A percentile compares a stretch with the other conserved stretches of the same genome.
These are phyloP conservation scores for Pelargonium myrrhifolium DNA, from an alignment of 441 rosid genomes.

Conservation along the genomic window DNA sequence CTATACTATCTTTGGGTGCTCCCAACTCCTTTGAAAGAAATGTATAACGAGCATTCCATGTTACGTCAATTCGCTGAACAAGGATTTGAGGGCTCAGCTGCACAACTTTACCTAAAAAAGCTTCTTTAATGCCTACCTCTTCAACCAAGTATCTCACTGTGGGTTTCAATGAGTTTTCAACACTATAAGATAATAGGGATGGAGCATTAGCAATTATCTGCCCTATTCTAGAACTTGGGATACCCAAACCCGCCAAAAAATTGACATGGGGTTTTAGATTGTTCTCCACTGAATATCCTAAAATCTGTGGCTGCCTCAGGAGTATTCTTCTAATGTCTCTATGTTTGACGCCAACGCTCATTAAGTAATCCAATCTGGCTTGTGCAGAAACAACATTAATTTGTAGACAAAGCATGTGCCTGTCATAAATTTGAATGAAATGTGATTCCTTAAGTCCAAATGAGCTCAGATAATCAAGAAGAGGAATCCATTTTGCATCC, in stretches of 20 bases:
- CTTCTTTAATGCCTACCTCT: conserved; percentile 83
- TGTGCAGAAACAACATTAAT: conserved; percentile 63
- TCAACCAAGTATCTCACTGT: conserved; percentile 83
- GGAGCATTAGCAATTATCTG: conserved; percentile 72
- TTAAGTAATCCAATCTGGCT: conserved; percentile 79
- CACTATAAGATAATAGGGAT: conserved; percentile 74
- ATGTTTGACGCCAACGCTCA: conserved; percentile 80
- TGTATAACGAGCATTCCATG: conserved; percentile 84
- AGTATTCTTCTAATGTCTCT: conserved; percentile 76
- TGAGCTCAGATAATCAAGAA: conserved; percentile 66
- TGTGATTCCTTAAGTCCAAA: conserved; percentile 82
- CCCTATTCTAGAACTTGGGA: conserved; percentile 73
- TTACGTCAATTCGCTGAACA: conserved; percentile 78
- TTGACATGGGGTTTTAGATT: conserved; percentile 73
- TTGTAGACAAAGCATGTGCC: conserved; percentile 78
- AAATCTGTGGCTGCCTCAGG: conserved; percentile 82
- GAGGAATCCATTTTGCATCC: conserved; percentile 77
- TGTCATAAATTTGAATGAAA: conserved; percentile 77
- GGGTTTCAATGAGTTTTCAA: conserved; percentile 83
- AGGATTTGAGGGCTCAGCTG: conserved; percentile 92
- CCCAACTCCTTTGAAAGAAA: conserved; percentile 87
- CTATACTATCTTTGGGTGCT: conserved; percentile 77
- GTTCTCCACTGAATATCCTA: conserved; percentile 76
- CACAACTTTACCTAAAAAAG: conserved; percentile 74
- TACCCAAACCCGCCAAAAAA: conserved; percentile 65